A percentile compares a stretch with the other conserved stretches of the same genome.
Conservation (phyloP, 139 green algal genomes). For the Ettlia oleoabundans region DNA sequence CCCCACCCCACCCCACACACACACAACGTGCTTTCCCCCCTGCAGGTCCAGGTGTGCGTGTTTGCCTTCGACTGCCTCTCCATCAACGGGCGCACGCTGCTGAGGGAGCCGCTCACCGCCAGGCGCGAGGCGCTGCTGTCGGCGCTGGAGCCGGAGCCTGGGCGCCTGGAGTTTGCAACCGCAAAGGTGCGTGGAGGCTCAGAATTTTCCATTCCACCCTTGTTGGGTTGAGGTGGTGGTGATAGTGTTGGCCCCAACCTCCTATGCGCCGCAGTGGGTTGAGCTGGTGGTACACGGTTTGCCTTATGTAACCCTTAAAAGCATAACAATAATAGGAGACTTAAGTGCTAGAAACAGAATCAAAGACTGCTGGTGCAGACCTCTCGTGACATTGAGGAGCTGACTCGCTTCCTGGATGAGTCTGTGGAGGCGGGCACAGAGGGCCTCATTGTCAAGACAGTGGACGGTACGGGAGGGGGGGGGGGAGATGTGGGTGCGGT, state of each 20-base stretch:
- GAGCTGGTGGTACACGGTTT: too few relatives aligned
- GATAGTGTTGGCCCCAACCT: too few relatives aligned
- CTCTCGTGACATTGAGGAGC: constrained; percentile 87
- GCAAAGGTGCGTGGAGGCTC: constrained; percentile 49
- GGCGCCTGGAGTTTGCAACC: constrained; percentile 85
- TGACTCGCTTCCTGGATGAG: constrained; percentile 91
- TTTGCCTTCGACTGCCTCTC: constrained; percentile 98
- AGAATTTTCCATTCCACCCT: not conserved
- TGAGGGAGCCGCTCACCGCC: constrained; percentile 77
- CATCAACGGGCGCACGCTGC: constrained; percentile 87
- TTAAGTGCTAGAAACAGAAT: too few relatives aligned
- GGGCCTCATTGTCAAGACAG: constrained; percentile 97
- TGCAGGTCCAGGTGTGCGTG: constrained; percentile 71
- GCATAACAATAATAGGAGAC: too few relatives aligned
- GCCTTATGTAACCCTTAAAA: too few relatives aligned
- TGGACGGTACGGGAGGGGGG: constrained; percentile 33
- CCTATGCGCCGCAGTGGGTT: too few relatives aligned
- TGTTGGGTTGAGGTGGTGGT: too few relatives aligned
- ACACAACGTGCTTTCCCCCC: too few relatives aligned
- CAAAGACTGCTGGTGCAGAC: constrained; percentile 48
- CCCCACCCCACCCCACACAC: too few relatives aligned
- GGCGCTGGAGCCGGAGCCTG: constrained; percentile 66
- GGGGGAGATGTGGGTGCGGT: too few relatives aligned
- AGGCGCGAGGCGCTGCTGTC: constrained; percentile 79
- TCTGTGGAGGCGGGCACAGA: constrained; percentile 88